Percentiles rank a stretch among this genome's conserved stretches.
Conservation (phyloP, 1,284 basidiomycete genomes). For the Cryptococcus jaspeensis region DNA sequence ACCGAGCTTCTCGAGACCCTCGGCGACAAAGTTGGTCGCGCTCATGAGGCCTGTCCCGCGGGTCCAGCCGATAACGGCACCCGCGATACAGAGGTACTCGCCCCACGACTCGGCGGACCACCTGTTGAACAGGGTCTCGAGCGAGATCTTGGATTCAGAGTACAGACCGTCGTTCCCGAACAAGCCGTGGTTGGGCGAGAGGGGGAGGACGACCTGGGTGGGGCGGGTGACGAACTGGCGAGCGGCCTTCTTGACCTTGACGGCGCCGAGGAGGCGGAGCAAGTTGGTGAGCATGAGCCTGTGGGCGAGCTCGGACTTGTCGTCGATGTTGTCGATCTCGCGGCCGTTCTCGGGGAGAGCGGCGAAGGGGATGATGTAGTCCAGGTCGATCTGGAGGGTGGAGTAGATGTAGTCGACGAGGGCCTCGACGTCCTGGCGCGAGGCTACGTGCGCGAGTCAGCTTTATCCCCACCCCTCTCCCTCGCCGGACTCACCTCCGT, state of each 20-base stretch:
- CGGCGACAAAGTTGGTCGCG: conserved; percentile 90
- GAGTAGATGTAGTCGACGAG: conserved; percentile 98
- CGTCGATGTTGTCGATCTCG: conserved; percentile 94
- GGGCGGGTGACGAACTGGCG: conserved; percentile 95
- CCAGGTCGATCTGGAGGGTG: conserved; percentile 89
- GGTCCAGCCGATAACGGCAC: conserved; percentile 98
- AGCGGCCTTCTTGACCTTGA: conserved; percentile 97
- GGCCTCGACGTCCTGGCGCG: conserved; percentile 95
- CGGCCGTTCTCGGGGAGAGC: conserved; percentile 98
- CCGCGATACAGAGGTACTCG: conserved; percentile 95
- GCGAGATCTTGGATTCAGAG: conserved; percentile 96
- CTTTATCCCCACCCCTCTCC: no score
- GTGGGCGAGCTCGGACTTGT: conserved; percentile 96
- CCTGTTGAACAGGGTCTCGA: conserved; percentile 96
- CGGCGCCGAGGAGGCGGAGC: conserved; percentile 89
- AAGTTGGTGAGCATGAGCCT: conserved; percentile 94
- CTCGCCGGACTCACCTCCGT: conserved; percentile 64
- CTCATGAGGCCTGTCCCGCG: conserved; percentile 98
- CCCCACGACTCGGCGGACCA: conserved; percentile 99
- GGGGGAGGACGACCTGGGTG: conserved; percentile 93
- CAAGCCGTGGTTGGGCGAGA: conserved; percentile 96
- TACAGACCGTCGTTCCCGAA: conserved; percentile 98
- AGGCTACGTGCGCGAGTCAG: conserved; percentile 50
- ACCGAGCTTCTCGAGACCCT: conserved; percentile 89
- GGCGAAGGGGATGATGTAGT: conserved; percentile 97